Percentiles rank a stretch among this genome's conserved stretches.
Conservation (phyloP, 176 grass and related monocot species). For the Oryza longistaminata region DNA sequence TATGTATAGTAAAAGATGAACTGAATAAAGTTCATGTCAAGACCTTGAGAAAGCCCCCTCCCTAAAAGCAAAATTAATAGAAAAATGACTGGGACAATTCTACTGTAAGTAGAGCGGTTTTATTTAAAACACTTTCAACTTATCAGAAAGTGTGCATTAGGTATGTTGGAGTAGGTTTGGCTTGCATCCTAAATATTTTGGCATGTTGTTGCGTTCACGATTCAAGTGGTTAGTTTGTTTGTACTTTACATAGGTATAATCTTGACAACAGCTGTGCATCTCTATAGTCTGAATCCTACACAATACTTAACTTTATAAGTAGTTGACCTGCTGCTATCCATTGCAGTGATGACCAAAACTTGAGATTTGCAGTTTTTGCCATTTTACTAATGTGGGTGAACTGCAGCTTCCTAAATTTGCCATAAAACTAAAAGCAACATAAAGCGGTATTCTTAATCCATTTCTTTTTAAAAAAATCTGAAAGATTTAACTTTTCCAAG, state of each 20-base stretch:
- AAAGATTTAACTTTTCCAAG: too few species aligned
- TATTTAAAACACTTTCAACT: neutral
- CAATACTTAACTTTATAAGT: neutral
- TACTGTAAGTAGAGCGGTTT: too few species aligned
- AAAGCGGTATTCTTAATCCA: too few species aligned
- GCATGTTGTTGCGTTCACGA: neutral
- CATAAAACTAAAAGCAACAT: too few species aligned
- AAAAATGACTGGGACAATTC: neutral
- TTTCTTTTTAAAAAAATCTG: too few species aligned
- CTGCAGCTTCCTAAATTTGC: too few species aligned
- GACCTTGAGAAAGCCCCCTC: neutral
- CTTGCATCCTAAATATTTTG: constrained; percentile 7
- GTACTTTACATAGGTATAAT: neutral
- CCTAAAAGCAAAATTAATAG: neutral
- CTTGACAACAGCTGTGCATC: neutral
- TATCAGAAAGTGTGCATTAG: constrained; percentile 4
- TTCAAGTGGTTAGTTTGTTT: neutral
- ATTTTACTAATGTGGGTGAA: too few species aligned
- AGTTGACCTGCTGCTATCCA: too few species aligned
- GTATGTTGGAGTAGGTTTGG: constrained; percentile 28
- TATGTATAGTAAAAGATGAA: neutral
- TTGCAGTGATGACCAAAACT: too few species aligned
- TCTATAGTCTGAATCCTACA: neutral
- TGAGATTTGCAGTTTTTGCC: too few species aligned
- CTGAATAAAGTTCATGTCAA: neutral